Base-by-base conservation (phyloP, 495 filamentous ascomycete genomes). In the Usnea hakonensis region DNA sequence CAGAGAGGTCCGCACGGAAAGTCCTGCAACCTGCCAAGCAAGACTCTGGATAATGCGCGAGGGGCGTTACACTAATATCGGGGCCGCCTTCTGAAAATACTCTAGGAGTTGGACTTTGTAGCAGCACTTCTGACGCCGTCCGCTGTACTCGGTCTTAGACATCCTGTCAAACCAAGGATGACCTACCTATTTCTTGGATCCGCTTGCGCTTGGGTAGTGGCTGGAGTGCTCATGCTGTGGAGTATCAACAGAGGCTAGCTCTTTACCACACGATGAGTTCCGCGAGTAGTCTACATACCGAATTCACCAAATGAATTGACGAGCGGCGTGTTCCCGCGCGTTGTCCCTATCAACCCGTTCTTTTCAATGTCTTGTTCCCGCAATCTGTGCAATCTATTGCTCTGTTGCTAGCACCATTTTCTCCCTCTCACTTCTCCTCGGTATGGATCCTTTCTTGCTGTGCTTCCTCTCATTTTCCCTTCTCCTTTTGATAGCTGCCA, bases 381-480 rank as follows among this genome's bases (percentile, higher is more conserved):
- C 32, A 19, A 8, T 19, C 16, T 33, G 48, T 19, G 28, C 48
- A 1, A 52, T 19, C 13, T 35, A 62, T 23, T 55, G 43, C 75
- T 95, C 89, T 63, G 76, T 82, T 48, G 84, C 83, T 68, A 98
- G 70, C 57, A 99, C 83, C 78, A 91, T 91, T 80, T 95, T 96
- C 78, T 97, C 93, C 71, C 95, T 86, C 81, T 96, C 91, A 68
- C 82, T 83, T 74, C 80, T 81, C 72, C 91, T 83, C 73, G 84
- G 82, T 68, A 89, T 79, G 66, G 85, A 78, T 28, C 71, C 74
- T 80, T 93, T 94, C 78, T 83, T 88, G 43, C 83, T 87, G 75
- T 97, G 91, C 75, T 88, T 94, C 69, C 95, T 81, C 77, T 94
- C 87, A 73, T 97, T 99, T 77, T 99, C 95, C 69, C 91, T 87